Percentiles rank a stretch among this genome's conserved stretches.
phyloP scores from a whole-genome alignment of 495 filamentous ascomycete genomes.

The Ascodesmis nigricans region DNA sequence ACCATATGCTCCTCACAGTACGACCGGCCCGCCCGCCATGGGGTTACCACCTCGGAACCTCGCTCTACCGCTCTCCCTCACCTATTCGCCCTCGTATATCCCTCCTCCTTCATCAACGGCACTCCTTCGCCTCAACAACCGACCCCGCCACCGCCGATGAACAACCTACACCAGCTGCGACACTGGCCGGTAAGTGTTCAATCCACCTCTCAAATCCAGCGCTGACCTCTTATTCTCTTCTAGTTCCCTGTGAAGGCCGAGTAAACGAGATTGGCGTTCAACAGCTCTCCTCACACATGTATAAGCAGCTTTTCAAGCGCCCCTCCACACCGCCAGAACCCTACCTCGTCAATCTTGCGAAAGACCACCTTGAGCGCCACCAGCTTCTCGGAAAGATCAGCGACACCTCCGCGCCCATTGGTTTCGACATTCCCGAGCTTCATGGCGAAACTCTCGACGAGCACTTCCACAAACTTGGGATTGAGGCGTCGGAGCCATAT shows the following conservation, averaged over 20 bases:
- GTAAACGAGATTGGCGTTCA: constrained; percentile 90
- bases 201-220: too few relatives aligned
- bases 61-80: too few relatives aligned
- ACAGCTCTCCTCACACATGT: constrained; percentile 62
- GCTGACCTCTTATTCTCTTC: too few relatives aligned
- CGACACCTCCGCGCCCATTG: constrained; percentile 49
- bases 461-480: constrained; percentile 79
- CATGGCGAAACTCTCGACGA: constrained; percentile 72
- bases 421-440: constrained; percentile 62
- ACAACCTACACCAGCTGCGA: too few relatives aligned
- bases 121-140: too few relatives aligned
- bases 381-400: constrained; percentile 77
- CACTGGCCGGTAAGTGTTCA: too few relatives aligned
- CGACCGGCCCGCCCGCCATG: too few relatives aligned
- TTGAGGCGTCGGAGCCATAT: constrained; percentile 78
- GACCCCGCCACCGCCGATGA: too few relatives aligned
- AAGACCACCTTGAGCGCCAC: constrained; percentile 65
- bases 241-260: constrained; percentile 39
- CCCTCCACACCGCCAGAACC: constrained; percentile 25
- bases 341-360: constrained; percentile 54
- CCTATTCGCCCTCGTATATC: too few relatives aligned
- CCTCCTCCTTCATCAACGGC: too few relatives aligned
- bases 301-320: constrained; percentile 68
- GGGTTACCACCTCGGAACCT: too few relatives aligned
- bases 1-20: too few relatives aligned